These are phyloP conservation scores for Thalassiosira delicatula DNA, from an alignment of 352 stramenopile genomes.

Conservation along the genomic window DNA sequence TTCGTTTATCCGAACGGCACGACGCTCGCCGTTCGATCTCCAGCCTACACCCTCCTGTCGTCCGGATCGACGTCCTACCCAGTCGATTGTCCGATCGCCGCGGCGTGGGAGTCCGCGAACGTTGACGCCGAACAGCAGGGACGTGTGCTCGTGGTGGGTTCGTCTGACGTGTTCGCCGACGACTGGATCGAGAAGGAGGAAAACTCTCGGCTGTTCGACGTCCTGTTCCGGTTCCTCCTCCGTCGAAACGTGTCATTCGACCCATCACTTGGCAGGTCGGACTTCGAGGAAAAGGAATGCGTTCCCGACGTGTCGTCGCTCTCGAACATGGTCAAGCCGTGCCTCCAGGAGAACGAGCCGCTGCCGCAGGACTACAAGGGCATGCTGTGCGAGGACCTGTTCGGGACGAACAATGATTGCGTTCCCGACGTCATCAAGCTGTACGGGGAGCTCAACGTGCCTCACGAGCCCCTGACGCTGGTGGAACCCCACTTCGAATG, in stretches of 20 bases:
- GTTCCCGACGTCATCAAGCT: slow-evolving; percentile 92
- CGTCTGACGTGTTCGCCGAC: slow-evolving; percentile 92
- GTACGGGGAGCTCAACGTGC: slow-evolving; percentile 91
- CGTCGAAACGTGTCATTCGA: slow-evolving; percentile 82
- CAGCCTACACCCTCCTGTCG: slow-evolving; percentile 83
- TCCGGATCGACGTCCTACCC: slow-evolving; percentile 95
- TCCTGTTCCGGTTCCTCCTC: slow-evolving; percentile 93
- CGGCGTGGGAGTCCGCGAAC: slow-evolving; percentile 86
- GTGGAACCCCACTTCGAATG: slow-evolving; percentile 95
- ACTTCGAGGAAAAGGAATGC: slow-evolving; percentile 73
- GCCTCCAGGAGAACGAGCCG: slow-evolving; percentile 93
- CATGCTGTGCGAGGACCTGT: slow-evolving; percentile 92
- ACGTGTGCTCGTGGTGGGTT: slow-evolving; percentile 89
- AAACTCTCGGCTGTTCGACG: slow-evolving; percentile 91
- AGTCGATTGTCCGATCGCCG: slow-evolving; percentile 91
- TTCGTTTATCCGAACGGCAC: slow-evolving; percentile 96
- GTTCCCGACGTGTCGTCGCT: slow-evolving; percentile 93
- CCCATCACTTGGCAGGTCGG: slow-evolving; percentile 45
- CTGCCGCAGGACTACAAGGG: slow-evolving; percentile 93
- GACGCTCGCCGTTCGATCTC: slow-evolving; percentile 92
- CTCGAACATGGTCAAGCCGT: slow-evolving; percentile 90
- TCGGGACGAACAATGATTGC: slow-evolving; percentile 93
- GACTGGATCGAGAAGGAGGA: slow-evolving; percentile 94
- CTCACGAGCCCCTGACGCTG: slow-evolving; percentile 93
- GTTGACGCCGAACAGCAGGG: slow-evolving; percentile 26